phyloP scores from a whole-genome alignment of 2,329 filamentous ascomycete species.

The Exophiala dermatitidis region DNA sequence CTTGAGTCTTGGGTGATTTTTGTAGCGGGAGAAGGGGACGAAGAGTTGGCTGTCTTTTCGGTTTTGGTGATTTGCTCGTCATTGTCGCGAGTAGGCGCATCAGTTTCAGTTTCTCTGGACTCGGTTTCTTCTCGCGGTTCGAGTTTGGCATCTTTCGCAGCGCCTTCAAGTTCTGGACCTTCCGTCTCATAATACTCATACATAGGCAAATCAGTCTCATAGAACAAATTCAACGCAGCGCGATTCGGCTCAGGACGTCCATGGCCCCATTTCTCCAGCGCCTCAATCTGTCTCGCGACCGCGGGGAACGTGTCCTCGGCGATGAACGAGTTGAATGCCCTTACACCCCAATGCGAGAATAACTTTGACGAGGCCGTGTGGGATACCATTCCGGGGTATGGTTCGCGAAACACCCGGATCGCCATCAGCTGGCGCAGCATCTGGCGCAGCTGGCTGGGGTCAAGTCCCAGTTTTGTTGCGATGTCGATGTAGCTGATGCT shows the following conservation, averaged over 20 bases:
- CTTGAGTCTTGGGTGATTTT: too few relatives aligned
- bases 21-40: background rate
- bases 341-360: slow-evolving; percentile 15
- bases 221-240: slow-evolving; percentile 30
- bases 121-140: too few relatives aligned
- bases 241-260: slow-evolving; percentile 23
- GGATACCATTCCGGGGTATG: slow-evolving; percentile 12
- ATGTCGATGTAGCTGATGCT: slow-evolving; percentile 19
- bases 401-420: slow-evolving; percentile 20
- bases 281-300: slow-evolving; percentile 25
- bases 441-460: slow-evolving; percentile 15
- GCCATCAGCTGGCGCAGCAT: slow-evolving; percentile 22
- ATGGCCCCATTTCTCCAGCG: slow-evolving; percentile 26
- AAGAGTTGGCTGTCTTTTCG: background rate
- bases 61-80: background rate
- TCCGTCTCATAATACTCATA: slow-evolving; percentile 28
- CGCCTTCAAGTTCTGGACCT: too few relatives aligned
- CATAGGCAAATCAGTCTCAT: slow-evolving; percentile 28
- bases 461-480: slow-evolving; percentile 8
- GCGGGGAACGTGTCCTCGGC: slow-evolving; percentile 12
- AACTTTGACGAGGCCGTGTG: slow-evolving; percentile 21
- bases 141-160: too few relatives aligned
- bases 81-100: background rate
- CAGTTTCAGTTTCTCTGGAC: too few relatives aligned
- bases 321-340: slow-evolving; percentile 12